Conservation (phyloP, 176 grass and related monocot species). For the Bolboschoenus planiculmis region DNA sequence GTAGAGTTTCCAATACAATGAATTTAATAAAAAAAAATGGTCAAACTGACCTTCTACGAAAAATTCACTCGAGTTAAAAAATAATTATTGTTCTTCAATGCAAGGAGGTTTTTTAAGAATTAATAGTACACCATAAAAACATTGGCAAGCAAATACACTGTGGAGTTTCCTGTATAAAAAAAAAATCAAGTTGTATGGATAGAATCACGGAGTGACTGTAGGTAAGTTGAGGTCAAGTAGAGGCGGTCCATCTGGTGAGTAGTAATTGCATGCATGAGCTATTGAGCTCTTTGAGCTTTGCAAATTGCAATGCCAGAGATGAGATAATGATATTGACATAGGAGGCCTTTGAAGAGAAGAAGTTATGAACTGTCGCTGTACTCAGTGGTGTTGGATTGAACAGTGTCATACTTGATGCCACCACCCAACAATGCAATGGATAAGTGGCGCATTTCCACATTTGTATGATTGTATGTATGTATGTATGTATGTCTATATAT, state of each 20-base stretch:
- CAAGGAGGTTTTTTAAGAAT: neutral
- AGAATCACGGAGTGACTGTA: neutral
- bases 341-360: neutral
- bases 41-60: neutral
- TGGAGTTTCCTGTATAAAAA: too few species aligned
- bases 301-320: too few species aligned
- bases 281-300: neutral
- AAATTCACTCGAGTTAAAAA: too few species aligned
- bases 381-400: slow-evolving; percentile 8
- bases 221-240: neutral
- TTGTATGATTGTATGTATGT: too few species aligned
- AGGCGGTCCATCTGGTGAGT: neutral
- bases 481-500: too few species aligned
- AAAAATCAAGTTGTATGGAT: neutral
- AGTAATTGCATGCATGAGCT: too few species aligned
- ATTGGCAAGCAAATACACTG: too few species aligned
- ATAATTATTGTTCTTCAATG: neutral
- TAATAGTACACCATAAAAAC: neutral
- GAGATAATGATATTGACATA: neutral
- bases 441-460: neutral
- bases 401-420: slow-evolving; percentile 11
- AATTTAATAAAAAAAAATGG: neutral
- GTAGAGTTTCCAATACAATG: too few species aligned
- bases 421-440: neutral
- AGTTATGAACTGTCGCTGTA: slow-evolving; percentile 7